Conservation (phyloP, 805 yeast genomes). For the Pichia manshurica region DNA sequence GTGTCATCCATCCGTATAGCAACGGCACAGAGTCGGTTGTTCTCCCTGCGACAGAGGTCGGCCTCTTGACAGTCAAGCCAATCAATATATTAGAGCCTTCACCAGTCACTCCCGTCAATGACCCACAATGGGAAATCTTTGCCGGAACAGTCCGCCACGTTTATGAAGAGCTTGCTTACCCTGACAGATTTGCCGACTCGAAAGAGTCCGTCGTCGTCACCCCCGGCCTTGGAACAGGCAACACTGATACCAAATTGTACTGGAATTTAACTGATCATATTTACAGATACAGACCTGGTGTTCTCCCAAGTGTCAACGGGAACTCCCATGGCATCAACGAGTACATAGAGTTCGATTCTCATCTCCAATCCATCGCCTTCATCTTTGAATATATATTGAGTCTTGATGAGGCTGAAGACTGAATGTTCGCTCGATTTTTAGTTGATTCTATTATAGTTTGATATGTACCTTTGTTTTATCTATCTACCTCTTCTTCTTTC, state of each 20-base stretch:
- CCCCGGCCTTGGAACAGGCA: conserved; percentile 60
- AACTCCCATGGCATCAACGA: conserved; percentile 65
- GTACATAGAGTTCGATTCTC: conserved; percentile 46
- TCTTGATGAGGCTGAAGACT: conserved; percentile 28
- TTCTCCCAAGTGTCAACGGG: conserved; percentile 32
- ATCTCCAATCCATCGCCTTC: conserved; percentile 53
- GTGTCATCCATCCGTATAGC: conserved; percentile 6
- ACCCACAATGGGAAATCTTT: conserved; percentile 39
- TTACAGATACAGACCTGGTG: conserved; percentile 53
- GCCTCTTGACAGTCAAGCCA: conserved; percentile 18
- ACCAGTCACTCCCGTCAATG: conserved; percentile 53
- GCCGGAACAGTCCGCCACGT: conserved; percentile 42
- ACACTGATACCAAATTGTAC: conserved; percentile 63
- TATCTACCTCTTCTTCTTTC: not conserved
- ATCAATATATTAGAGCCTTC: conserved; percentile 35
- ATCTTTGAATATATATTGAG: conserved; percentile 46
- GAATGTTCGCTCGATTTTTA: not conserved
- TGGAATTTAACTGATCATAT: conserved; percentile 57
- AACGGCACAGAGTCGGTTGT: conserved; percentile 20
- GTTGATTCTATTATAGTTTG: not conserved
- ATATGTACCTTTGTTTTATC: not conserved
- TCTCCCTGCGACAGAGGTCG: conserved; percentile 25
- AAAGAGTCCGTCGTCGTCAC: conserved; percentile 36
- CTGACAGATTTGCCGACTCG: conserved; percentile 26
- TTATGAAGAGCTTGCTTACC: conserved; percentile 39